Evolutionary conservation across 441 rosid species (phyloP).

Genomic region (Populus hybrid): DNA sequence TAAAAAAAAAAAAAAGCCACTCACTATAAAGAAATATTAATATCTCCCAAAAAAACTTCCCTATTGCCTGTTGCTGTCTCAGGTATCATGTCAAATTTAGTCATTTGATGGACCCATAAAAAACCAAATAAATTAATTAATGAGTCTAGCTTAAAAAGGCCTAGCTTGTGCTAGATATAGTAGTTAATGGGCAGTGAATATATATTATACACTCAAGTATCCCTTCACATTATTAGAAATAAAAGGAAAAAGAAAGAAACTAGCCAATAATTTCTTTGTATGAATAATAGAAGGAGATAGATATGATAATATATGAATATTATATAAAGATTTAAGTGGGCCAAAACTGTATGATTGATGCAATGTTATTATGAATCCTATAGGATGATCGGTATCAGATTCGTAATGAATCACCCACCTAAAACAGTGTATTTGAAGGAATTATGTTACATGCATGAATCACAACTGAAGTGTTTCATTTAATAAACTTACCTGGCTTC

Average conservation of each 20-base stretch:
- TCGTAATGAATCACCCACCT: background rate
- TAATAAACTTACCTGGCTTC: conserved; percentile 14
- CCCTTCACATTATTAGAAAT: too few relatives aligned
- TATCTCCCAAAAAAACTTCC: background rate
- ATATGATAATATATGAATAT: too few relatives aligned
- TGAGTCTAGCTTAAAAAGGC: background rate
- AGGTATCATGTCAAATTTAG: background rate
- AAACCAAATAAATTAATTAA: too few relatives aligned
- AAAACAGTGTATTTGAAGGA: background rate
- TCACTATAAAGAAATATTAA: too few relatives aligned
- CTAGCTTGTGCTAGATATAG: too few relatives aligned
- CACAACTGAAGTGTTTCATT: background rate
- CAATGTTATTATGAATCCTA: too few relatives aligned
- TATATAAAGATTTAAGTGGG: background rate
- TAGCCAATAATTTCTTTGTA: background rate
- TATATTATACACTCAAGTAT: too few relatives aligned
- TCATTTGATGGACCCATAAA: background rate
- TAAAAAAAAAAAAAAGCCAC: too few relatives aligned
- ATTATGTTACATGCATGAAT: background rate
- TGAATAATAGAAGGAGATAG: background rate
- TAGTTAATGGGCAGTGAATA: too few relatives aligned
- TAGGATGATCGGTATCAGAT: too few relatives aligned
- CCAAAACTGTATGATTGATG: background rate
- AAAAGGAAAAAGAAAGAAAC: too few relatives aligned
- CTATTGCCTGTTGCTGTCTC: background rate